Base-by-base conservation (phyloP, 192 early-diverging fungal species). In the Coemansia sp. region DNA sequence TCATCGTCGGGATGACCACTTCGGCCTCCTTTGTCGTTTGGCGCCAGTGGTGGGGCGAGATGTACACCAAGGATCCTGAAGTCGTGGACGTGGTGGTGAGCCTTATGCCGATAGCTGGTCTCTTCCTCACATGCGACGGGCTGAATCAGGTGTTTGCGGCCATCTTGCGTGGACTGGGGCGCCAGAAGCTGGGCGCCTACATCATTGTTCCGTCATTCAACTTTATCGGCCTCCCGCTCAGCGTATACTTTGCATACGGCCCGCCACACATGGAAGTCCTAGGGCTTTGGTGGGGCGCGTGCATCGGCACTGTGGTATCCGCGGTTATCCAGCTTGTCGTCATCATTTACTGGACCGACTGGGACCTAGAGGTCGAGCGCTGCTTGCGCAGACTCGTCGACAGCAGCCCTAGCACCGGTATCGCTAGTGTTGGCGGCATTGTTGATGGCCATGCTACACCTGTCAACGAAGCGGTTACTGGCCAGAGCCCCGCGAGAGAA, bases 221-320 rank as follows among this genome's bases (percentile, higher is more conserved):
- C 41, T 32, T 81, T 7, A 67, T 81, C 40, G 84, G 70, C 0
- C 32, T 86, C 19, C 85, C 85, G 15, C 62, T 86, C 7, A 78
- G 84, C 25, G 56, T 82, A 6, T 84, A 76, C 46, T 71, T 85
- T 20, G 75, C 66, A 36, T 77, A 69, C 53, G 79, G 79, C 3
- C 79, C 88, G 65, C 66, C 71, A 53, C 63, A 70, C 17, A 79
- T 82, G 82, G 84, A 85, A 17, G 79, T 90, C 23, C 67, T 76
- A 23, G 90, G 90, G 17, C 71, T 91, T 22, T 91, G 90, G 90
- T 61, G 65, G 17, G 85, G 87, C 29, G 58, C 87, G 4, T 85
- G 81, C 42, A 62, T 82, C 11, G 90, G 79, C 8, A 67, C 67
- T 15, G 65, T 75, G 25, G 56, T 71, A 6, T 66, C 66, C 7